Conservation (phyloP, 2,329 filamentous ascomycete species). For the Colletotrichum tropicicola region DNA sequence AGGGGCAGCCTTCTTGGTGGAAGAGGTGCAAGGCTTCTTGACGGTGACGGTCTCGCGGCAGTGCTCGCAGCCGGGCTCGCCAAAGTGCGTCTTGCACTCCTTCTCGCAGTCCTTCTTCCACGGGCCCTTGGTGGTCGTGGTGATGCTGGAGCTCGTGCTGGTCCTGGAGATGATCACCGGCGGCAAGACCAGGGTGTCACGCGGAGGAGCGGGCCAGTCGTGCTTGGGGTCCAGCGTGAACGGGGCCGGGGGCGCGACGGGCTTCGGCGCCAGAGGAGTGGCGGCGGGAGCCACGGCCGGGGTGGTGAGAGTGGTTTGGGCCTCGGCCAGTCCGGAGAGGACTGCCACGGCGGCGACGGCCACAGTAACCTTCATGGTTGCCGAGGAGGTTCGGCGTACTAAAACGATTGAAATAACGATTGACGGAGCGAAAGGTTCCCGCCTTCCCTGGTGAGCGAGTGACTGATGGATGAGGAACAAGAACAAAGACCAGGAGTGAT, state of each 20-base stretch:
- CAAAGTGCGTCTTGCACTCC: not conserved
- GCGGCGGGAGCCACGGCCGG: not conserved
- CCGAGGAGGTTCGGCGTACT: not conserved
- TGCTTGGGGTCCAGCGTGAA: no score
- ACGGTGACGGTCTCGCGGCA: not conserved
- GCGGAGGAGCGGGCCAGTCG: no score
- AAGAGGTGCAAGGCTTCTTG: not conserved
- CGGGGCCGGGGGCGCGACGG: no score
- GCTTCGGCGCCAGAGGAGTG: no score
- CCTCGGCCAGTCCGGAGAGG: slow-evolving; percentile 22
- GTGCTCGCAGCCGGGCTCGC: not conserved
- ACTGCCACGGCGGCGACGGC: slow-evolving; percentile 9
- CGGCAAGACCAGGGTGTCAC: no score
- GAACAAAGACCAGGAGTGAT: no score
- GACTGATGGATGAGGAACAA: slow-evolving; percentile 22
- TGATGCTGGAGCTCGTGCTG: no score
- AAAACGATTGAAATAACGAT: slow-evolving; percentile 21
- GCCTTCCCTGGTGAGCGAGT: slow-evolving; percentile 23
- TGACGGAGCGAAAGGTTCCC: slow-evolving; percentile 25
- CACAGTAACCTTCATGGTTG: slow-evolving; percentile 22
- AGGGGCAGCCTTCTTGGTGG: not conserved
- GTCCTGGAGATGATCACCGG: no score
- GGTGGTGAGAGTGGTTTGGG: not conserved
- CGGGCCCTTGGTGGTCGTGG: not conserved
- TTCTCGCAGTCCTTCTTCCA: not conserved